Conservation (phyloP, 2,329 filamentous ascomycete genomes). For the Didymella arachidicola region DNA sequence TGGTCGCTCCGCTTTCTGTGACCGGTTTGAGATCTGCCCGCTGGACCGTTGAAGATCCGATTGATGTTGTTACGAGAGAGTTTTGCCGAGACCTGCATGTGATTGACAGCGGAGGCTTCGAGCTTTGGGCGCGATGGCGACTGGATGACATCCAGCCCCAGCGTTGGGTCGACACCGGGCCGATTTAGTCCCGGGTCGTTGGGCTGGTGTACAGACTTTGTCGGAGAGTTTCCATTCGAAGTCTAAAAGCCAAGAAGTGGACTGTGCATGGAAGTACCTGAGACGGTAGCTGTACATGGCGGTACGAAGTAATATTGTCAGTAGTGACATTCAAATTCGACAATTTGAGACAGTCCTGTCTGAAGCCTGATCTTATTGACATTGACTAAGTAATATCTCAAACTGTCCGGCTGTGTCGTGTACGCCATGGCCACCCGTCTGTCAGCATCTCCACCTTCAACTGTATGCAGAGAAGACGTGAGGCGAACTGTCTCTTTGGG, state of each 20-base stretch:
- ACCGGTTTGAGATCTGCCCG: slow-evolving; percentile 10
- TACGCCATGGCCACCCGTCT: not conserved
- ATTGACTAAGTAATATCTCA: not conserved
- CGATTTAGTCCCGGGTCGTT: slow-evolving; percentile 28
- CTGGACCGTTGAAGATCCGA: slow-evolving; percentile 8
- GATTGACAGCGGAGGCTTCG: slow-evolving; percentile 25
- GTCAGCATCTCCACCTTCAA: not conserved
- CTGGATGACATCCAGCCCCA: slow-evolving; percentile 18
- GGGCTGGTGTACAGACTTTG: not conserved
- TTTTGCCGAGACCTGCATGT: slow-evolving; percentile 33
- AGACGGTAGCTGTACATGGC: not conserved
- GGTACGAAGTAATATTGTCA: not conserved
- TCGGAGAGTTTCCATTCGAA: not conserved
- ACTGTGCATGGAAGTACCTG: not conserved
- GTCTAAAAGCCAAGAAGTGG: not conserved
- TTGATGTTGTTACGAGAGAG: slow-evolving; percentile 37
- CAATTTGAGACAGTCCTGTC: not conserved
- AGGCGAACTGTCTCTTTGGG: not conserved
- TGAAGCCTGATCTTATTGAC: not conserved
- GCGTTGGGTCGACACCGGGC: slow-evolving; percentile 20
- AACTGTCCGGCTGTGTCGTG: not conserved
- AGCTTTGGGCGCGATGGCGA: slow-evolving; percentile 7
- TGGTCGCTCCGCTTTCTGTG: slow-evolving; percentile 20
- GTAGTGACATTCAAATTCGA: not conserved
- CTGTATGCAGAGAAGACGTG: not conserved